Evolutionary conservation across 345 rosid species (phyloP).

Genomic region (Psidium friedrichsthalianum): DNA sequence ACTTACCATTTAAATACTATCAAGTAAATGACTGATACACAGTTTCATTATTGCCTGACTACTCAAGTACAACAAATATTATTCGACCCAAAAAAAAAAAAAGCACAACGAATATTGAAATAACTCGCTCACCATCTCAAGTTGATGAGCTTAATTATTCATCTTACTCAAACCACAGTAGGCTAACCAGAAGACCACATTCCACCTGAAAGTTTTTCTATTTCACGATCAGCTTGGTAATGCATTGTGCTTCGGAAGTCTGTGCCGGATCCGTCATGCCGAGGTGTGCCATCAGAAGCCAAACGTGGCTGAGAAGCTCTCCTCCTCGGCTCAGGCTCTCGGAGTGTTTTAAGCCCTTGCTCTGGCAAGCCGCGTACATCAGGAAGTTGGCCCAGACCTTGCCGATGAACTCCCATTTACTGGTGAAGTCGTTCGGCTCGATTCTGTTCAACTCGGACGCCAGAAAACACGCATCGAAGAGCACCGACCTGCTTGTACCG

Average conservation of each 20-base stretch:
- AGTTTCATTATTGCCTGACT: too few species aligned
- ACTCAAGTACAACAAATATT: too few species aligned
- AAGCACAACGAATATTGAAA: background rate
- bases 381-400: constrained; percentile 12
- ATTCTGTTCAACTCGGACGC: background rate
- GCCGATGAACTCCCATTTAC: constrained; percentile 1
- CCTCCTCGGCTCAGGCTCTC: constrained; percentile 41
- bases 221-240: constrained; percentile 14
- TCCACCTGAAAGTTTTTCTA: background rate
- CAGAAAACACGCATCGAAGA: constrained; percentile 14
- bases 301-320: constrained; percentile 38
- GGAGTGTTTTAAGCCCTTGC: constrained; percentile 20
- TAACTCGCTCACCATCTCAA: background rate
- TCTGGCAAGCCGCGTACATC: constrained; percentile 3
- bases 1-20: too few species aligned
- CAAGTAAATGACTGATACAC: too few species aligned
- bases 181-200: background rate
- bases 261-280: constrained; percentile 38
- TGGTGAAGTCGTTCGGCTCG: accelerated
- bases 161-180: background rate
- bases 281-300: constrained; percentile 46
- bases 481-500: constrained; percentile 16
- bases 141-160: background rate
- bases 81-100: too few species aligned
- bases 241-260: constrained; percentile 25